Base-by-base conservation (phyloP, 139 green algal species). In the Axilococcus clingmanii region DNA sequence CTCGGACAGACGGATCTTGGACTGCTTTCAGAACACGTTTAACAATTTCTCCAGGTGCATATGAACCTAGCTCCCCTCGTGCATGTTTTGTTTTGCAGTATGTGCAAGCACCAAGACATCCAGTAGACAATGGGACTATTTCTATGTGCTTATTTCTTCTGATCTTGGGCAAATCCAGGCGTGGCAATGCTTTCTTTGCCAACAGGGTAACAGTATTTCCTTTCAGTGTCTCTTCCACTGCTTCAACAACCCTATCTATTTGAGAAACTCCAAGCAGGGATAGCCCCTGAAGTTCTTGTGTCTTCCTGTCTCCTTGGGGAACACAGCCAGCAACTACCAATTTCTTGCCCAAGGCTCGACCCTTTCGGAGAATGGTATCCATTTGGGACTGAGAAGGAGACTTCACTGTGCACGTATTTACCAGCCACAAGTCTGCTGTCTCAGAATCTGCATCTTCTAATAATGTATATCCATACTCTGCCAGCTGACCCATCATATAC, bases 1-100 rank as follows among this genome's bases (percentile, higher is more conserved):
- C 87, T 1, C 79, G 61, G 23, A 91, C 76, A 66, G 83, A 31
- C 23, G 72, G 75, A 59, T 93, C 85, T 28, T 56, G 59, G 24
- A 74, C 75, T n/a, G 76, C 81, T 42, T 57, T 30, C 5, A 61
- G 34, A 25, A 81, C 74, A 1, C 58, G 25, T 7, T 44, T 56
- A 14, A 84, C 76, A 28, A 95, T 62, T 4, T 61, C 77, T 7
- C 67, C 55, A 6, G 57, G 63, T 48, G 70, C 66, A 55, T 93
- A 91, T 52, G 52, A 75, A 54, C 83, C 81, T 38, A 94, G 78
- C 23, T 90, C 63, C 11, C 88, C 88, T 1, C 87, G 61, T 5
- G 87, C 87, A 60, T 96, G 87, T 58, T 94, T 94, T 17, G 88
- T 96, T 71, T 96, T 96, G 87, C 88, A 96, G 72, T 96, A 96